Evolutionary conservation across 345 rosid species (phyloP).

Genomic region (Melaleuca alternifolia): DNA sequence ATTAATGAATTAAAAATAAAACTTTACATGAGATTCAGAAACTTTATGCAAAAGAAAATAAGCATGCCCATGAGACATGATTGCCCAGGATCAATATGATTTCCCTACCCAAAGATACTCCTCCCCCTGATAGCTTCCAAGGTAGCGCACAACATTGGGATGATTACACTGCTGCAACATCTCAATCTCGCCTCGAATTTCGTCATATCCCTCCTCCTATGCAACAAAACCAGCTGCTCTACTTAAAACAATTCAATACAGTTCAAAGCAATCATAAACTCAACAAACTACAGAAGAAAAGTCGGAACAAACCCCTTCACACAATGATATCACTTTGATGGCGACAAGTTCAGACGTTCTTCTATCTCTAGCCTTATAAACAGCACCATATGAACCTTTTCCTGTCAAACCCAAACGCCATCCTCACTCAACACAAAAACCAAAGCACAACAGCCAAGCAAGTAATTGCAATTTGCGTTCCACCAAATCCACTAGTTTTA

Average conservation of each 20-base stretch:
- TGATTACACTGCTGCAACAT: slow-evolving; percentile 98
- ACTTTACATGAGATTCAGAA: not conserved
- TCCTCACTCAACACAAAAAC: not conserved
- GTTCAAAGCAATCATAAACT: not conserved
- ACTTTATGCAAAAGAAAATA: not conserved
- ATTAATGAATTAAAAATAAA: not conserved
- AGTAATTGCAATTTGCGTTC: not conserved
- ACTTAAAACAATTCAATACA: not conserved
- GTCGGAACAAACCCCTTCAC: slow-evolving; percentile 62
- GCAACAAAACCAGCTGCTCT: not conserved
- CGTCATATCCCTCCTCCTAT: slow-evolving; percentile 98
- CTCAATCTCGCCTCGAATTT: slow-evolving; percentile 97
- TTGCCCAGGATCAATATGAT: not conserved
- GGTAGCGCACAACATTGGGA: slow-evolving; percentile 92
- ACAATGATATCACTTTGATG: slow-evolving; percentile 84
- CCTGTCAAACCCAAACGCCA: slow-evolving; percentile 40
- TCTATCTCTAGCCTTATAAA: slow-evolving; percentile 92
- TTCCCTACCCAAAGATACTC: slow-evolving; percentile 89
- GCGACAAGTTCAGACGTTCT: slow-evolving; percentile 96
- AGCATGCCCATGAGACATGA: not conserved
- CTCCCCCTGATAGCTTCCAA: slow-evolving; percentile 98
- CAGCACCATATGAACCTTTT: slow-evolving; percentile 97
- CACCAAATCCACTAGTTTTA: not conserved
- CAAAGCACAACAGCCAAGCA: not conserved
- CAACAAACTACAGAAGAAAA: not conserved